Evolutionary conservation across 1,139 yeast genomes (phyloP).

Genomic region (Saccharomyces uvarum): DNA sequence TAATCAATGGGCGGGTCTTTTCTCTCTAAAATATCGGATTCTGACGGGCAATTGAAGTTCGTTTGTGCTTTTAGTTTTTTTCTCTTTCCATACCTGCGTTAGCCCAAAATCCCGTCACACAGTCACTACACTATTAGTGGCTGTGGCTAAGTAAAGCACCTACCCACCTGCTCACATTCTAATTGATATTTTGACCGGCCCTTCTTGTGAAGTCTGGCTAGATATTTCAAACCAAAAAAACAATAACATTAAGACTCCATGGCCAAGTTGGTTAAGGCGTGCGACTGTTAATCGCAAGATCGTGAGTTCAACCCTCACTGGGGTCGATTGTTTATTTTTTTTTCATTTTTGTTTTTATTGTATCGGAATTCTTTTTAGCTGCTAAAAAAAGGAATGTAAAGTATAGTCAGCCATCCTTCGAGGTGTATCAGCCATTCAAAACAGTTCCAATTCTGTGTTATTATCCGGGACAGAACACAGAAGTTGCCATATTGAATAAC

Average conservation of each 20-base stretch:
- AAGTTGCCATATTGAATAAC: neutral
- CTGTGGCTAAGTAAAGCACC: neutral
- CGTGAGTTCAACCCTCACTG: constrained; percentile 9
- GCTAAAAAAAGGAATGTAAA: neutral
- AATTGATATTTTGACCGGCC: neutral
- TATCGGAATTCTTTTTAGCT: neutral
- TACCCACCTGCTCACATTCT: neutral
- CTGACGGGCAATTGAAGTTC: neutral
- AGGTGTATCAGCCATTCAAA: neutral
- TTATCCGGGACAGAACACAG: neutral
- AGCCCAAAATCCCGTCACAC: neutral
- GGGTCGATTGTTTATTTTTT: neutral
- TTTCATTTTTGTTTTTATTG: neutral
- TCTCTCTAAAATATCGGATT: neutral
- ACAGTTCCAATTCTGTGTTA: neutral
- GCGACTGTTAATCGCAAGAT: constrained; percentile 10
- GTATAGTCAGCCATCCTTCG: neutral
- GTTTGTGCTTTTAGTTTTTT: neutral
- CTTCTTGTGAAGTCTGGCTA: neutral
- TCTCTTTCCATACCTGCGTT: neutral
- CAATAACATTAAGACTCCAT: constrained; percentile 1
- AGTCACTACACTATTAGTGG: neutral
- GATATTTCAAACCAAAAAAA: neutral
- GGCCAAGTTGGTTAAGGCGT: constrained; percentile 10
- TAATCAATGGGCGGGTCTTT: neutral